Percentiles rank a stretch among this genome's conserved stretches.
phyloP scores from a whole-genome alignment of 2,329 filamentous ascomycete species.

The Beauveria scarabaeidicola region DNA sequence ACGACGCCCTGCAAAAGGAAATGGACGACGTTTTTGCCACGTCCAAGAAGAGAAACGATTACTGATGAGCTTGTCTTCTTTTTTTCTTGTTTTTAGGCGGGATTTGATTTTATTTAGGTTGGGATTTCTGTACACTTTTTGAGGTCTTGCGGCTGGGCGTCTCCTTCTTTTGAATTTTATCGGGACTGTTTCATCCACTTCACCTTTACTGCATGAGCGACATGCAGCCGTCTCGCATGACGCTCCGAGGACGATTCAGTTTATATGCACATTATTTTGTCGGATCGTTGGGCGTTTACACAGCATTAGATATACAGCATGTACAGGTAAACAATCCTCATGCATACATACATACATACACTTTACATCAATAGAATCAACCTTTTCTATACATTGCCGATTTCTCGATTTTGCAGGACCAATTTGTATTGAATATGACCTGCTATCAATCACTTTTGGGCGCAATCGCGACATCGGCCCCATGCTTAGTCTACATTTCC shows the following conservation, averaged over 20 bases:
- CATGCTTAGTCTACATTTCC: neutral
- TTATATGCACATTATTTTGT: neutral
- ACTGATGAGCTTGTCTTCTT: neutral
- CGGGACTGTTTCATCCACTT: neutral
- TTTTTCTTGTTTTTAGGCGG: neutral
- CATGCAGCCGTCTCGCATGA: neutral
- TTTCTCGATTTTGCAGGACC: no score
- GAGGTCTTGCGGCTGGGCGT: neutral
- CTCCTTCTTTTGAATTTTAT: neutral
- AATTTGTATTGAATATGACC: no score
- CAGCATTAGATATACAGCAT: neutral
- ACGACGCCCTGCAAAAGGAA: constrained; percentile 43
- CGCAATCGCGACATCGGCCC: neutral
- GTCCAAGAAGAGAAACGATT: constrained; percentile 16
- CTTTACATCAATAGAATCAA: neutral
- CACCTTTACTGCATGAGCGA: neutral
- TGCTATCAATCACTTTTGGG: no score
- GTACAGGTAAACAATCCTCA: neutral
- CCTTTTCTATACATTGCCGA: no score
- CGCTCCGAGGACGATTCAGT: neutral
- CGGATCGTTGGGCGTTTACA: neutral
- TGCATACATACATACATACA: neutral
- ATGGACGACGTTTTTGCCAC: constrained; percentile 39
- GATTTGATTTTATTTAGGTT: no score
- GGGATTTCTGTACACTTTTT: neutral